These are phyloP conservation scores for Ganoderma sinense DNA, from an alignment of 1,284 basidiomycete species.

Conservation along the genomic window DNA sequence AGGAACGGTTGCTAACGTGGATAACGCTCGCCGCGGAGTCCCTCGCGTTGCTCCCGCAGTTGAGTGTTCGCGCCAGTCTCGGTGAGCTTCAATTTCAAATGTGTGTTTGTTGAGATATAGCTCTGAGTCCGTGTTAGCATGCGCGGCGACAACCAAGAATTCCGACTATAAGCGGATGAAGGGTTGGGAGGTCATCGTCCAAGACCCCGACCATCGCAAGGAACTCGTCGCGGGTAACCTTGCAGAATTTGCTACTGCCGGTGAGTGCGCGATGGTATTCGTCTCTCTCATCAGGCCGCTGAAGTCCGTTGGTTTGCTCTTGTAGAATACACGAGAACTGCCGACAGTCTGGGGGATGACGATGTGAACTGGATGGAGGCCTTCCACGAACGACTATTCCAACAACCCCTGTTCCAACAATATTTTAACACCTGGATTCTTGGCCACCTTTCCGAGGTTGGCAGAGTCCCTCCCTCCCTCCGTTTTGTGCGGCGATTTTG, in stretches of 20 bases:
- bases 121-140: not conserved
- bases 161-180: slow-evolving; percentile 66
- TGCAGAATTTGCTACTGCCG: slow-evolving; percentile 54
- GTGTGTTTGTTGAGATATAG: not conserved
- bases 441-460: not conserved
- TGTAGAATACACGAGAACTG: not conserved
- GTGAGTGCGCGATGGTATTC: slow-evolving; percentile 40
- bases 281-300: not conserved
- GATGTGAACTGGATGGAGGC: not conserved
- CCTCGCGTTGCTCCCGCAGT: not conserved
- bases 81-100: not conserved
- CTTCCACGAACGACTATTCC: not conserved
- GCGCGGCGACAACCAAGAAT: slow-evolving; percentile 68
- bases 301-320: not conserved
- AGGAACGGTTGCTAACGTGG: slow-evolving; percentile 53
- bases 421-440: not conserved
- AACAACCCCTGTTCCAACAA: not conserved
- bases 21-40: not conserved
- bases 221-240: slow-evolving; percentile 78
- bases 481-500: slow-evolving; percentile 47
- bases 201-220: slow-evolving; percentile 62
- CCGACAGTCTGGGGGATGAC: not conserved
- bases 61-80: not conserved
- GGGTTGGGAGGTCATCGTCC: slow-evolving; percentile 66
- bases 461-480: not conserved